Evolutionary conservation across 163 green algal species (phyloP).

Genomic region (Chloromonas sp.): DNA sequence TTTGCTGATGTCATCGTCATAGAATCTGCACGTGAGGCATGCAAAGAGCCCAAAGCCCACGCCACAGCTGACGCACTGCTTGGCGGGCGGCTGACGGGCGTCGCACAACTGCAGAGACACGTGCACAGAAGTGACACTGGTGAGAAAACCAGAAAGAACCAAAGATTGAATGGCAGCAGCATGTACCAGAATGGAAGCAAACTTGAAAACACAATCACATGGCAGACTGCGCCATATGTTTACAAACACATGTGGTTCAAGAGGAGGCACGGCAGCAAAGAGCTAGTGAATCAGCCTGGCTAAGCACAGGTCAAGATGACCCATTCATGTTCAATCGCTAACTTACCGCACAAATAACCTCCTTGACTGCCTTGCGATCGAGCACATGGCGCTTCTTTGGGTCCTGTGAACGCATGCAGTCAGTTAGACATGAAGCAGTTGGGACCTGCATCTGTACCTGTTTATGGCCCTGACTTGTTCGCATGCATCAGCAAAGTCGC

Average conservation of each 20-base stretch:
- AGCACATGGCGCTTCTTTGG: conserved; percentile 64
- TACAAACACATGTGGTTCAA: no score
- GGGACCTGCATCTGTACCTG: neutral
- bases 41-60: conserved; percentile 75
- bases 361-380: conserved; percentile 65
- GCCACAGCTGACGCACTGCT: conserved; percentile 63
- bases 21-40: conserved; percentile 85
- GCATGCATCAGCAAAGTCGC: neutral
- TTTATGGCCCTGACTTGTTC: neutral
- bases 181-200: no score
- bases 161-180: no score
- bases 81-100: conserved; percentile 56
- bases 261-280: no score
- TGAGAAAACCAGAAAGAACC: no score
- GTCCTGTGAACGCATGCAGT: conserved; percentile 40
- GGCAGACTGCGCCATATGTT: no score
- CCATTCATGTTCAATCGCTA: no score
- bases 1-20: conserved; percentile 77
- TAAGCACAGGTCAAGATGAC: no score
- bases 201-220: no score
- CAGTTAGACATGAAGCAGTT: neutral
- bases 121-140: neutral
- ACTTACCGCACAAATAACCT: conserved; percentile 68
- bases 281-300: no score
- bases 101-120: conserved; percentile 48